Evolutionary conservation across 2,329 filamentous ascomycete species (phyloP), one percentile per base, ranked within the genome.

Genomic region (Paraphaeosphaeria sporulosa): DNA sequence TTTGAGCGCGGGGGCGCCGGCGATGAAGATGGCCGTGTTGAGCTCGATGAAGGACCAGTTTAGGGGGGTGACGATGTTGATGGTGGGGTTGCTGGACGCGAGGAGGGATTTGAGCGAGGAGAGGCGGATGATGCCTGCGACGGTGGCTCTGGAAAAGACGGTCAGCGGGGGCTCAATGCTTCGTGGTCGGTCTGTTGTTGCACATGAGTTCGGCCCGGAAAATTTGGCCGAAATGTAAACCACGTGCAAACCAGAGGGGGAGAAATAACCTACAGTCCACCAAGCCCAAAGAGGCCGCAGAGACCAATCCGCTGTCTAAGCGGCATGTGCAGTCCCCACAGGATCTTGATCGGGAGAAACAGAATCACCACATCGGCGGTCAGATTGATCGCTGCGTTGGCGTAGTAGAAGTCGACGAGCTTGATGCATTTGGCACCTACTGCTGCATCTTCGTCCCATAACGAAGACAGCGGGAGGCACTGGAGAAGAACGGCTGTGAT

Each of bases 21-120:
- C 50, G n/a, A 52, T 52, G 50, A 52, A 52, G 21, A 52, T 42
- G 13, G 50, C 38, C 7, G 15, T 30, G n/a, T 52, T 52, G 50
- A 52, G 36, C n/a, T 52, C 50, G 36, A 52, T 52, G 21, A 52
- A 40, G 13, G 50, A 52, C 50, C 50, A 52, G 19, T 52, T 43
- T 4, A 52, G 50, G 8, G 50, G 50, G 15, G 50, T 52, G 50
- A 52, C 23, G 38, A 52, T 4, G 12, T 25, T 19, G 23, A 42
- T 10, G 19, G 50, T 52, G 23, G 50, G 50, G 7, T 52, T 21
- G 32, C 7, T 4, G 12, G 50, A 52, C 12, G 19, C 6, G 13
- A 52, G 34, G 38, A 52, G 50, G 19, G 23, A 8, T 27, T 42
- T 27, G 36, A 52, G 34, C 30, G 50, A 15, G 13, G 13, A 27